Evolutionary conservation across 2,329 filamentous ascomycete species (phyloP).

Genomic region (Alternaria sp.): DNA sequence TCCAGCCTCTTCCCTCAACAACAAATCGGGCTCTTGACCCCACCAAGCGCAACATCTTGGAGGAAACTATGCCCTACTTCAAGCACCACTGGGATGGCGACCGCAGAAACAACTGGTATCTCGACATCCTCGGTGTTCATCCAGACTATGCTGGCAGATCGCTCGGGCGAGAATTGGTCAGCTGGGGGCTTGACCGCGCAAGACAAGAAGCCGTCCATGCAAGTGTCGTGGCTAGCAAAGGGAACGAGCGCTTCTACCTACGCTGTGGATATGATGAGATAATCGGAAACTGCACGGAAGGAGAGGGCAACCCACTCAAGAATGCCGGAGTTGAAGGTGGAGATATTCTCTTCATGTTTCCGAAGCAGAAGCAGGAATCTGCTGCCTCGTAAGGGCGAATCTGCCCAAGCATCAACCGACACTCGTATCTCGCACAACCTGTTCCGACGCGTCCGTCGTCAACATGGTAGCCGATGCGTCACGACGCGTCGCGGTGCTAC

Average conservation of each 20-base stretch:
- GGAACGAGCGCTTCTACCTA: constrained; percentile 52
- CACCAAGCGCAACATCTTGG: constrained; percentile 17
- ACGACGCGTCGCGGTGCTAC: not conserved
- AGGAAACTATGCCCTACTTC: constrained; percentile 16
- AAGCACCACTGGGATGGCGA: constrained; percentile 27
- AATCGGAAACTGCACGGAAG: constrained; percentile 41
- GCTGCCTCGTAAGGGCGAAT: not conserved
- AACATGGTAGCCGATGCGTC: not conserved
- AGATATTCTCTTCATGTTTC: constrained; percentile 41
- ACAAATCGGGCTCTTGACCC: constrained; percentile 33
- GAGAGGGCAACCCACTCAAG: constrained; percentile 41
- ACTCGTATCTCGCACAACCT: not conserved
- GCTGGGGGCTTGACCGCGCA: constrained; percentile 52
- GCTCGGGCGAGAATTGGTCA: constrained; percentile 49
- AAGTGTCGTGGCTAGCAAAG: constrained; percentile 49
- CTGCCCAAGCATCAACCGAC: not conserved
- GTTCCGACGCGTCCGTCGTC: not conserved
- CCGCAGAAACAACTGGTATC: constrained; percentile 48
- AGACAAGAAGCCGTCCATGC: constrained; percentile 48
- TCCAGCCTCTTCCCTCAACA: constrained; percentile 10
- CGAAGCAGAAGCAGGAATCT: constrained; percentile 3
- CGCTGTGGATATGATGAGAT: constrained; percentile 44
- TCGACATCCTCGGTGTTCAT: constrained; percentile 49
- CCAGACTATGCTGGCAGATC: constrained; percentile 50
- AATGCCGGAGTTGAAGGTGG: constrained; percentile 35